phyloP scores from a whole-genome alignment of 306 rosid genomes.

The Quercus parvula region DNA sequence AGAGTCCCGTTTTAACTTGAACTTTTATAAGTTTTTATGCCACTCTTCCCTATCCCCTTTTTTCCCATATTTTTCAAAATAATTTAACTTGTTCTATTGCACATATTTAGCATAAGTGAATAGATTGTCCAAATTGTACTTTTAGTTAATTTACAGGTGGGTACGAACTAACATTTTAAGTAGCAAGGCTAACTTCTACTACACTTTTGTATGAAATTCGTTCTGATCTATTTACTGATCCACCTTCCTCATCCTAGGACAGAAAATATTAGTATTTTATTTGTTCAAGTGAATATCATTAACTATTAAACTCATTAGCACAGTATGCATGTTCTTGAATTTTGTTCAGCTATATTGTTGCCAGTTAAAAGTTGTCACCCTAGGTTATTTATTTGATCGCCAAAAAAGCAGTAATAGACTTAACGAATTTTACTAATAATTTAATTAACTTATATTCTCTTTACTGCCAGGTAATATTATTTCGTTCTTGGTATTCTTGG shows the following conservation, averaged over 20 bases:
- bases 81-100: neutral
- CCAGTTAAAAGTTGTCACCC: neutral
- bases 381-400: neutral
- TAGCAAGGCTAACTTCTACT: neutral
- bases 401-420: too few species aligned
- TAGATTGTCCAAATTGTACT: neutral
- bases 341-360: neutral
- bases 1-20: neutral
- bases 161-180: neutral
- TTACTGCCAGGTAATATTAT: slow-evolving; percentile 62
- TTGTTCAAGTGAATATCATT: neutral
- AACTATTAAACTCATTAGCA: neutral
- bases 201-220: neutral
- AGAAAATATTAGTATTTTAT: neutral
- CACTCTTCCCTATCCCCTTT: neutral
- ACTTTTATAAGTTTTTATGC: neutral
- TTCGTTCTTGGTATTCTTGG: slow-evolving; percentile 82
- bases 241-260: neutral
- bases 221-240: neutral
- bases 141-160: neutral
- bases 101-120: neutral
- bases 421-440: neutral
- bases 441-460: neutral
- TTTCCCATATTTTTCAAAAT: neutral
- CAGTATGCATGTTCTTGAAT: neutral